These are phyloP conservation scores for Clarireedia paspali DNA, from an alignment of 2,329 filamentous ascomycete species.

Conservation along the genomic window DNA sequence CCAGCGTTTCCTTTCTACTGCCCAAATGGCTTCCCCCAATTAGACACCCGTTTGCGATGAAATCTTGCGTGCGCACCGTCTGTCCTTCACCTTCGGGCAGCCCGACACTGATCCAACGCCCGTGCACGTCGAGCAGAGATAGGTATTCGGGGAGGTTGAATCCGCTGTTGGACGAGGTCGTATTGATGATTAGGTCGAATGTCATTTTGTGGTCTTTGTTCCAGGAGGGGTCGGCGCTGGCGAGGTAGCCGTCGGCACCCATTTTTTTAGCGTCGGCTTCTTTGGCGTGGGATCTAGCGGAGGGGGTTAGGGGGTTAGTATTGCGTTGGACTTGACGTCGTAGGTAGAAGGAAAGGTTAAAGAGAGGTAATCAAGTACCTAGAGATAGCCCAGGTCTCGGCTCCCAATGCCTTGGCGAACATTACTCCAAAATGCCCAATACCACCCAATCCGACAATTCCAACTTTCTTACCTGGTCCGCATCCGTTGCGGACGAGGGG, in stretches of 20 bases:
- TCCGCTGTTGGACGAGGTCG: constrained; percentile 57
- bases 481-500: constrained; percentile 69
- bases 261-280: constrained; percentile 50
- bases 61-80: constrained; percentile 63
- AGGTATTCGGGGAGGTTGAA: constrained; percentile 69
- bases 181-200: constrained; percentile 73
- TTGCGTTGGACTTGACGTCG: background rate
- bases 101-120: constrained; percentile 71
- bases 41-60: constrained; percentile 66
- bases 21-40: constrained; percentile 67
- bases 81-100: constrained; percentile 71
- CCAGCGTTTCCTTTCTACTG: constrained; percentile 59
- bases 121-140: constrained; percentile 72
- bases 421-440: constrained; percentile 65
- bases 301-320: background rate
- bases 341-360: background rate
- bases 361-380: constrained; percentile 26
- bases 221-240: constrained; percentile 51
- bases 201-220: constrained; percentile 49
- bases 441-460: constrained; percentile 64
- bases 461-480: constrained; percentile 73
- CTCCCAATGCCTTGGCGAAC: constrained; percentile 60
- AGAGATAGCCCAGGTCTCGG: constrained; percentile 55
- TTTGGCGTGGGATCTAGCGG: constrained; percentile 41
- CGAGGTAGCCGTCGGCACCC: constrained; percentile 54